phyloP scores from a whole-genome alignment of 176 grass and related monocot genomes.

The Puya raimondii region DNA sequence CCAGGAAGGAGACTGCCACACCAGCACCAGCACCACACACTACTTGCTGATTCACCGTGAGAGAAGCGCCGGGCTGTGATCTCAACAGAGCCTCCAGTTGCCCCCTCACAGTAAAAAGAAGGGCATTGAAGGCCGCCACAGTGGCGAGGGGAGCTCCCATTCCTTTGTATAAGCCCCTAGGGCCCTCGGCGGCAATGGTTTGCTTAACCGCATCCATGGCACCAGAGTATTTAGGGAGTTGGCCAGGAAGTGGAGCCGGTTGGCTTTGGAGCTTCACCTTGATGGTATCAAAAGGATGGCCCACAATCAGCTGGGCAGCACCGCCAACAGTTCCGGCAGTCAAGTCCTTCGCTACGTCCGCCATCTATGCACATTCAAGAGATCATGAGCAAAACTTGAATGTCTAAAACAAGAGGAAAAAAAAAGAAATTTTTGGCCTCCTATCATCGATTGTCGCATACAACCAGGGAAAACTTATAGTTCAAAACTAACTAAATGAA shows the following conservation, averaged over 20 bases:
- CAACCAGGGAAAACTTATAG: too few species aligned
- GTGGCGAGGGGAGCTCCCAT: slow-evolving; percentile 92
- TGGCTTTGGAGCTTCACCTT: slow-evolving; percentile 94
- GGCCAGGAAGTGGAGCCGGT: slow-evolving; percentile 46
- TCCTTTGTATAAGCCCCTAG: slow-evolving; percentile 77
- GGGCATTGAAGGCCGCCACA: slow-evolving; percentile 79
- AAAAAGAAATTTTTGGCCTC: too few species aligned
- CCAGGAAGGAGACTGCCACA: slow-evolving; percentile 65
- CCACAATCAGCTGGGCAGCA: slow-evolving; percentile 60
- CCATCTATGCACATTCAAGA: slow-evolving; percentile 43
- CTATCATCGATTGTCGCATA: too few species aligned
- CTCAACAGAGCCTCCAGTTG: slow-evolving; percentile 71
- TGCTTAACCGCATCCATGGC: slow-evolving; percentile 65
- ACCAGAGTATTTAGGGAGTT: slow-evolving; percentile 53
- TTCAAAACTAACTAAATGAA: too few species aligned
- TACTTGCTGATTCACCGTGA: slow-evolving; percentile 58
- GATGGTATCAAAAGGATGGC: slow-evolving; percentile 90
- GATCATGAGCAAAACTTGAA: not conserved
- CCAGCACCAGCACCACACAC: slow-evolving; percentile 66
- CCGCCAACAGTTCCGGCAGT: slow-evolving; percentile 72
- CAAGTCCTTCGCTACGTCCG: slow-evolving; percentile 76
- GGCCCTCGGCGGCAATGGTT: slow-evolving; percentile 54
- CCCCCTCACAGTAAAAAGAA: slow-evolving; percentile 71
- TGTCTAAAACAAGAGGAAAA: too few species aligned
- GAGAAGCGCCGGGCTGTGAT: slow-evolving; percentile 33